Conservation (phyloP, 129 eudicot genomes). For the Flaveria brownii region DNA sequence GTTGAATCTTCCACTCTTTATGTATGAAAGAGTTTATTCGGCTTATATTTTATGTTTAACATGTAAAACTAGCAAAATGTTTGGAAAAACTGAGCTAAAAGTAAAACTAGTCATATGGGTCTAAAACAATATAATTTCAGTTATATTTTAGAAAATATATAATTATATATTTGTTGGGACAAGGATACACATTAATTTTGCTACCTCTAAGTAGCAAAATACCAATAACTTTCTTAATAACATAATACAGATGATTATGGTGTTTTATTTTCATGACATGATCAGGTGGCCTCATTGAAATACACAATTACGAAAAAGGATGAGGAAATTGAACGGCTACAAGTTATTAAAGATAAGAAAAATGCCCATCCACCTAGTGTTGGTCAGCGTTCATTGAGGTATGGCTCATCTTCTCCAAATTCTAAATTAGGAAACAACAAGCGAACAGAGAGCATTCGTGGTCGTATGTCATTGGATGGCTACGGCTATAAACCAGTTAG, state of each 20-base stretch:
- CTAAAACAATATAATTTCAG: too few species aligned
- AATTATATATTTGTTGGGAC: too few species aligned
- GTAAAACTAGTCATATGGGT: too few species aligned
- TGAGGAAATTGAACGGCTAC: conserved; percentile 75
- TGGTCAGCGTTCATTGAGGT: conserved; percentile 44
- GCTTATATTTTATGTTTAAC: too few species aligned
- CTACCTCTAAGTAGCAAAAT: too few species aligned
- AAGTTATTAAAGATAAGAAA: conserved; percentile 47
- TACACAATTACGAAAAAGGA: conserved; percentile 69
- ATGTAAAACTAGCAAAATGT: too few species aligned
- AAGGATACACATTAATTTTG: not conserved
- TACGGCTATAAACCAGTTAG: conserved; percentile 37
- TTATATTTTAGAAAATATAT: too few species aligned
- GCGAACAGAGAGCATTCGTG: conserved; percentile 29
- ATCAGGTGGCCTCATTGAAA: conserved; percentile 73
- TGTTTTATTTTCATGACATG: not conserved
- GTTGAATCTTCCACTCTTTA: too few species aligned
- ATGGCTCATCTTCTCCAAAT: conserved; percentile 49
- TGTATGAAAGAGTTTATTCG: too few species aligned
- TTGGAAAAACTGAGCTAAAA: too few species aligned
- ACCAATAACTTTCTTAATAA: too few species aligned
- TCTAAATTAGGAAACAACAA: conserved; percentile 22
- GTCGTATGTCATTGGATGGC: conserved; percentile 42
- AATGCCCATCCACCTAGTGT: conserved; percentile 18
- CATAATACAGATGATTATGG: not conserved